Base-by-base conservation (phyloP, 306 rosid genomes). In the Quercus variabilis region DNA sequence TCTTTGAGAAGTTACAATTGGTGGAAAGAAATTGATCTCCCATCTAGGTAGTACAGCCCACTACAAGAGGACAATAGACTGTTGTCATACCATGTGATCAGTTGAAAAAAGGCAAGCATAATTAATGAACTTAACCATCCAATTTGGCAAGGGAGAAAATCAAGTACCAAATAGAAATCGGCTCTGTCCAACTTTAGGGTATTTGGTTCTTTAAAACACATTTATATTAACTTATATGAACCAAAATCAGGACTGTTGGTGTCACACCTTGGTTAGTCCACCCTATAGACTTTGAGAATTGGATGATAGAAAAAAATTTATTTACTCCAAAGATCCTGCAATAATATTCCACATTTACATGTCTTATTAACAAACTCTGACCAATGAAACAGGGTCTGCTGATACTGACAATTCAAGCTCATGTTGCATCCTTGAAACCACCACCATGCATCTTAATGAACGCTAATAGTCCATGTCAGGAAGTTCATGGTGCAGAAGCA, bases 321-420 rank as follows among this genome's bases (percentile, higher is more conserved):
- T 31, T 25, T 19, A 20, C 73, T 78, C 54, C 23, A 19, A 78
- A 46, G 64, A 63, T 78, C 65, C 41, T 59, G 43, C 17, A 26
- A 60, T 55, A 15, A 62, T 15, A 5, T 58, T 57, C 75, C 5
- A 55, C 38, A 12, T 65, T 71, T 74, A 41, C 23, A 62, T 56
- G 43, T 67, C 20, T 23, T 33, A 14, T 23, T 33, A 14, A 71
- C 20, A 17, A 72, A 83, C 46, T 77, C 28, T 55, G 67, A 74
- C 55, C 20, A 60, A 67, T 85, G 83, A 31, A 76, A 67, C 88
- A 91, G 97, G 98, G 98, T 58, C 80, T 91, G 58, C 54, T 89
- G 20, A 75, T 91, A 56, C 90, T 94, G 15, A 89, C 97, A 75
- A 58, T 88, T 73, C 94, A 92, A 92, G 96, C 97, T 75, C 88